phyloP scores from a whole-genome alignment of 768 basidiomycete species.

The Phaffia tasmanica region DNA sequence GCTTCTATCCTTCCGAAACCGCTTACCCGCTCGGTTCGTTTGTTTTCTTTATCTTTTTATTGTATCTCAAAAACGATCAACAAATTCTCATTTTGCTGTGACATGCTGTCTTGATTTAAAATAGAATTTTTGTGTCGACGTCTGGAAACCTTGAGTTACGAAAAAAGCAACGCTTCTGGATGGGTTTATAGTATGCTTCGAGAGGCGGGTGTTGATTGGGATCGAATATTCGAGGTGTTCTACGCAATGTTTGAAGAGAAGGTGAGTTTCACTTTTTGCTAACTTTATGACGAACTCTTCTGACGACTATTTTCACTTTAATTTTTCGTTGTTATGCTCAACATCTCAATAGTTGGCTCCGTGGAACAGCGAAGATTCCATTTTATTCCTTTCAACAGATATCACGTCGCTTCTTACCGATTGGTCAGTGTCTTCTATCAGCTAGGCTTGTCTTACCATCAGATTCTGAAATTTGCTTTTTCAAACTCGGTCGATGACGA shows the following conservation, averaged over 20 bases:
- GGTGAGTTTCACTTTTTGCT: conserved; percentile 43
- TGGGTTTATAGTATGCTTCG: conserved; percentile 72
- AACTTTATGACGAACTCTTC: conserved; percentile 10
- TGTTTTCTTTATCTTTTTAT: neutral
- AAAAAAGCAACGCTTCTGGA: conserved; percentile 55
- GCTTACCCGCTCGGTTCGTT: conserved; percentile 75
- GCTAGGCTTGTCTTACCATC: neutral
- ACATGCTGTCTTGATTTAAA: neutral
- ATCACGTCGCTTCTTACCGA: conserved; percentile 12
- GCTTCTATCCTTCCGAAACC: conserved; percentile 82
- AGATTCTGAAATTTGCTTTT: neutral
- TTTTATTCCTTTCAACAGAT: conserved; percentile 20
- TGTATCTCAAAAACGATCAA: neutral
- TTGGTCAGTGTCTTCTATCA: conserved; percentile 1
- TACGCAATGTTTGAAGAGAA: conserved; percentile 81
- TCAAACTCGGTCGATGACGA: neutral
- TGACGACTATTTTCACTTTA: neutral
- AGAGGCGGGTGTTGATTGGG: conserved; percentile 68
- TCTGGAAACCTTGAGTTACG: conserved; percentile 61
- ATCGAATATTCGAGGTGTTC: conserved; percentile 72
- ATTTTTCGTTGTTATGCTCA: neutral
- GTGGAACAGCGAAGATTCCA: conserved; percentile 12
- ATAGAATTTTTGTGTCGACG: conserved; percentile 64
- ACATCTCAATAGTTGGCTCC: conserved; percentile 8
- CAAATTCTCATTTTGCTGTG: neutral